Evolutionary conservation across 2,329 filamentous ascomycete genomes (phyloP).

Genomic region (Apiospora kogelbergensis): DNA sequence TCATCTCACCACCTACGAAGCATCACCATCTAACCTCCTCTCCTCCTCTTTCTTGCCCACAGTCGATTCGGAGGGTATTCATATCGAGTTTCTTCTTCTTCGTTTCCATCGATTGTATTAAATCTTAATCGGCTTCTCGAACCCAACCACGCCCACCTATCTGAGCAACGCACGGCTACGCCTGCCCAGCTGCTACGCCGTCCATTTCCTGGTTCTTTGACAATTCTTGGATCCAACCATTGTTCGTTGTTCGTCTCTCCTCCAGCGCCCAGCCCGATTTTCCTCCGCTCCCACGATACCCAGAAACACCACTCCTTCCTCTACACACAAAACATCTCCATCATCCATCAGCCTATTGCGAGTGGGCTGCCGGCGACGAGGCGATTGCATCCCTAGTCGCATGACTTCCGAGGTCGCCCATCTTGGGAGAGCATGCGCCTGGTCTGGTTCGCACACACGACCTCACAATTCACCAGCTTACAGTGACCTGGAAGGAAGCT

Average conservation of each 20-base stretch:
- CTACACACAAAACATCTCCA: not conserved
- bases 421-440: conserved; percentile 14
- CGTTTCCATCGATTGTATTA: not conserved
- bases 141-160: not conserved
- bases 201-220: conserved; percentile 1
- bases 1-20: not conserved
- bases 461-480: not conserved
- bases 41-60: not conserved
- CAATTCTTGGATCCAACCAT: conserved; percentile 3
- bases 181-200: not conserved
- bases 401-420: conserved; percentile 14
- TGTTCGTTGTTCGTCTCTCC: conserved; percentile 7
- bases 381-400: conserved; percentile 9
- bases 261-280: conserved; percentile 1
- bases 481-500: not conserved
- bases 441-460: not conserved
- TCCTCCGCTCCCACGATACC: not conserved
- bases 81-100: not conserved
- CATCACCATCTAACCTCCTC: not conserved
- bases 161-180: not conserved
- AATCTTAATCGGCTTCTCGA: not conserved
- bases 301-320: not conserved
- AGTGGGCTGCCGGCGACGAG: conserved; percentile 10
- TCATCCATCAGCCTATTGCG: not conserved
- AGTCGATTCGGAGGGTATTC: not conserved